Conservation (phyloP, 2,329 filamentous ascomycete genomes). For the Aureobasidium sp. region DNA sequence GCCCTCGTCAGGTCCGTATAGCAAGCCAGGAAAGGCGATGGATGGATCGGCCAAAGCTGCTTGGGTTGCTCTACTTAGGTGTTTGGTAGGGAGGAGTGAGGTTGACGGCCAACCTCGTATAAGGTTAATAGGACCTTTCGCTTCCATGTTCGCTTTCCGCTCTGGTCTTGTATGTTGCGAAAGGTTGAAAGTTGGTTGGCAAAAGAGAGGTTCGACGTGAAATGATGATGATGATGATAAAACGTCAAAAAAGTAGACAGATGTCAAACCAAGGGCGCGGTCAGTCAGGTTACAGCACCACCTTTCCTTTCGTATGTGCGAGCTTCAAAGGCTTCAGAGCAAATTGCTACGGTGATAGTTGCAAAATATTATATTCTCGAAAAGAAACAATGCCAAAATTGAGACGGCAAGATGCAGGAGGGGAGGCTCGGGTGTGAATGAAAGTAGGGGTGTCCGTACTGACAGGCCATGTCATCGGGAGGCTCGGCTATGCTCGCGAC, state of each 20-base stretch:
- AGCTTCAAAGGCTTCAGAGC: too few relatives aligned
- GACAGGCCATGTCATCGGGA: neutral
- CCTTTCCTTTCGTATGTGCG: too few relatives aligned
- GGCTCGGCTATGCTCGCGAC: neutral
- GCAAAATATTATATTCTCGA: too few relatives aligned
- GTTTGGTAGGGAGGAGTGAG: conserved; percentile 56
- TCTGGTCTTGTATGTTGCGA: neutral
- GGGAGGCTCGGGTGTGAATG: too few relatives aligned
- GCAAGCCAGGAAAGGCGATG: conserved; percentile 57
- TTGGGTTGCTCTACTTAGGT: conserved; percentile 55
- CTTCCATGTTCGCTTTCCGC: neutral
- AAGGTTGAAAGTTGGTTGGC: neutral
- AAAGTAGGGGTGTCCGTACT: neutral
- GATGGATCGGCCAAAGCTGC: conserved; percentile 54
- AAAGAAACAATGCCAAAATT: too few relatives aligned
- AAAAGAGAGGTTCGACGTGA: too few relatives aligned
- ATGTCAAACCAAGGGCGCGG: too few relatives aligned
- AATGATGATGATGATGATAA: too few relatives aligned
- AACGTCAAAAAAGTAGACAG: too few relatives aligned
- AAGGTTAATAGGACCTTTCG: conserved; percentile 49
- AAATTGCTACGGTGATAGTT: too few relatives aligned
- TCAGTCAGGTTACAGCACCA: too few relatives aligned
- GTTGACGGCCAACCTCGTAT: conserved; percentile 62
- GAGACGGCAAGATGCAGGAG: too few relatives aligned
- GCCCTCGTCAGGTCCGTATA: conserved; percentile 74